Base-by-base conservation (phyloP, 176 grass and related monocot genomes). In the Aechmea fasciata region DNA sequence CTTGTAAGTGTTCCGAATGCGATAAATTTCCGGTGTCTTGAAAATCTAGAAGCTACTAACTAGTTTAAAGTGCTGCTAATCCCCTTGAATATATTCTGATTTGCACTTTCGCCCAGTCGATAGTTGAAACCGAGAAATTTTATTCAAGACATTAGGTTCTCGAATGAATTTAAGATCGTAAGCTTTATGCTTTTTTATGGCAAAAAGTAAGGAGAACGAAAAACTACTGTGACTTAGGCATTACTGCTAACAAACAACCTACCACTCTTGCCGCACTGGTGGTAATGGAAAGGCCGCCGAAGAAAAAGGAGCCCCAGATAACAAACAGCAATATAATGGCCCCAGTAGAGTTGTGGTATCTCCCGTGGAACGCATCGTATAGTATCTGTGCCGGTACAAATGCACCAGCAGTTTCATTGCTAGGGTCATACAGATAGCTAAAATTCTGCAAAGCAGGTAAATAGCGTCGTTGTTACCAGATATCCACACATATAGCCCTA, bases 241-340 rank as follows among this genome's bases (percentile, higher is more conserved):
- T 7, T 41, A 41, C 5, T 7, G 33, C 33, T 41, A 41, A 41
- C 33, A 41, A 41, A 41, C 3, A 13, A 9, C 65, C 51, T 88
- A 85, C 89, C 79, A 99, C 94, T 68, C 89, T 79, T 6, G 94
- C 87, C n/a, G 94, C 94, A 57, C 94, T 99, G 2, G 94, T 99
- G 15, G 94, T 99, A 82, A 99, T 99, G 57, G 89, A 99, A 63
- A 99, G 89, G 3, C 94, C 94, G 67, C 94, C 94, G 69, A 99
- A 99, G 87, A 99, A 99, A 67, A 93, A 99, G 51, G 94, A 99
- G 75, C 89, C 89, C 94, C 94, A 97, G 70, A 97, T 90, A 69
- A 97, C 54, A 82, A 92, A 79, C 11, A 97, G 86, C 70, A 97
- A 71, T 65, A 85, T 77, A 50, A 97, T 78, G 67, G 89, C 94